Evolutionary conservation across 768 basidiomycete species (phyloP).

Genomic region (Hypholoma sublateritium): DNA sequence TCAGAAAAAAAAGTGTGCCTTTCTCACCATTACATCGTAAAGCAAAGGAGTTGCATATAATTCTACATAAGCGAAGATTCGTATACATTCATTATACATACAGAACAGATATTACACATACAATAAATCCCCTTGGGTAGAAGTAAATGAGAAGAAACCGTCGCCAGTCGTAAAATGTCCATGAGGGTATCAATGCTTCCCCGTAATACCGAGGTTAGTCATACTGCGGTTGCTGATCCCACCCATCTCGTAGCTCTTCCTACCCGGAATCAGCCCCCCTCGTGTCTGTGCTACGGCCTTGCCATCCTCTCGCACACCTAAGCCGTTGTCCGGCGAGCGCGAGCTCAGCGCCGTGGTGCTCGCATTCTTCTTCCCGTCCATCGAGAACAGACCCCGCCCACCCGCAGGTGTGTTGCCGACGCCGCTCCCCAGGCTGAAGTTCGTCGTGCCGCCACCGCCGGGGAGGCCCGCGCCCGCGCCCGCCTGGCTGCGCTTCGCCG

Average conservation of each 20-base stretch:
- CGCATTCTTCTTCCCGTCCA: conserved; percentile 52
- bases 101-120: too few species aligned
- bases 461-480: conserved; percentile 12
- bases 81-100: too few species aligned
- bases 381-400: conserved; percentile 32
- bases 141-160: too few species aligned
- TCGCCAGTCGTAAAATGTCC: background rate
- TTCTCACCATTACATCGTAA: too few species aligned
- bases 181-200: conserved; percentile 30
- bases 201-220: conserved; percentile 42
- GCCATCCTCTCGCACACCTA: conserved; percentile 45
- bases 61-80: too few species aligned
- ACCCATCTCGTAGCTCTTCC: conserved; percentile 40
- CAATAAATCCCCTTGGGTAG: too few species aligned
- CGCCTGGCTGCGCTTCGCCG: conserved; percentile 36
- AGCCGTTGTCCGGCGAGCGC: conserved; percentile 15
- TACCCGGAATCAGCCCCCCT: conserved; percentile 20
- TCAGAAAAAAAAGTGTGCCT: too few species aligned
- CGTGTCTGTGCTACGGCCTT: conserved; percentile 44
- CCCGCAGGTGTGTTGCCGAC: conserved; percentile 22
- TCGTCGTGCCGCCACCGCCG: background rate
- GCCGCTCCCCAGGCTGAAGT: conserved; percentile 28
- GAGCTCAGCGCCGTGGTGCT: conserved; percentile 40
- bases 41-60: too few species aligned
- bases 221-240: conserved; percentile 50